These are phyloP conservation scores for Ziziphus jujuba DNA, from an alignment of 306 rosid genomes.

Conservation along the genomic window DNA sequence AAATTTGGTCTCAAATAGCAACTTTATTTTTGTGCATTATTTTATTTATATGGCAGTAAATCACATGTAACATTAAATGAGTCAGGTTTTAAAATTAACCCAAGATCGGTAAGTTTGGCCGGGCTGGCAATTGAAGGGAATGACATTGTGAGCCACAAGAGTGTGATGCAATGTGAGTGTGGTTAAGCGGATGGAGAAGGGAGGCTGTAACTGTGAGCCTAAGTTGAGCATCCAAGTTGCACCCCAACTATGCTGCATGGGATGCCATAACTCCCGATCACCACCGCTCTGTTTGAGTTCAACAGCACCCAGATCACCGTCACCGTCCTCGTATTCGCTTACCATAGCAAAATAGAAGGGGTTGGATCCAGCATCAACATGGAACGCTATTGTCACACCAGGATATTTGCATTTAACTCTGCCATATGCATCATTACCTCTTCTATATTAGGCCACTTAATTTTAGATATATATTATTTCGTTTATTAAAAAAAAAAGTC, in stretches of 20 bases:
- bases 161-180: conserved; percentile 32
- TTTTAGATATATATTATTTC: too few relatives aligned
- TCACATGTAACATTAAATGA: too few relatives aligned
- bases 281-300: conserved; percentile 45
- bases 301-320: conserved; percentile 50
- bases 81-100: conserved; percentile 41
- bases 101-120: conserved; percentile 58
- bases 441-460: too few relatives aligned
- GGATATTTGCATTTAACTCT: conserved; percentile 59
- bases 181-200: conserved; percentile 56
- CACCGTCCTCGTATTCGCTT: conserved; percentile 61
- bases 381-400: conserved; percentile 40
- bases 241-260: conserved; percentile 71
- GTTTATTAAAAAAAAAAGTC: too few relatives aligned
- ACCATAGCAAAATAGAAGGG: conserved; percentile 49
- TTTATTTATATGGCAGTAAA: too few relatives aligned
- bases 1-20: too few relatives aligned
- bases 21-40: too few relatives aligned
- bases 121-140: conserved; percentile 61
- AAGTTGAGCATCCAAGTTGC: conserved; percentile 58
- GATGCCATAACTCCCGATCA: conserved; percentile 39
- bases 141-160: conserved; percentile 49
- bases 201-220: conserved; percentile 43
- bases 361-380: conserved; percentile 58
- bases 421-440: background rate